These are phyloP conservation scores for Amylostereum areolatum DNA, from an alignment of 1,284 basidiomycete species.

Conservation along the genomic window DNA sequence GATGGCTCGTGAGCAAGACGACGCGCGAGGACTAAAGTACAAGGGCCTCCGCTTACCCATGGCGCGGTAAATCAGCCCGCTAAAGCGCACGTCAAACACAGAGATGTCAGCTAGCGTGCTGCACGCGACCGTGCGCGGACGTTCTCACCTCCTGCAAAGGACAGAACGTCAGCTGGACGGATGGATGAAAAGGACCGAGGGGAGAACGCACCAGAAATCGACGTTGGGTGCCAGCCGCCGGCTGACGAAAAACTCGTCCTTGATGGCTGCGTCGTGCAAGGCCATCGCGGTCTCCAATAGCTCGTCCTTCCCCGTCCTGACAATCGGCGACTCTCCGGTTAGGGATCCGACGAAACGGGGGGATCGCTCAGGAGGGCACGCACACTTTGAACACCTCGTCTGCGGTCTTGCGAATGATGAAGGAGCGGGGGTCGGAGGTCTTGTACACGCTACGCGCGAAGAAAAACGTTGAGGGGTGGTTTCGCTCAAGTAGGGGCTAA, in stretches of 20 bases:
- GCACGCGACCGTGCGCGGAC: not conserved
- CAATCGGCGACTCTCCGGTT: conserved; percentile 2
- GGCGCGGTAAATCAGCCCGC: conserved; percentile 80
- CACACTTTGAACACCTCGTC: conserved; percentile 85
- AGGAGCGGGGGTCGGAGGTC: conserved; percentile 82
- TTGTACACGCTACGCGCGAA: conserved; percentile 57
- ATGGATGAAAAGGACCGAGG: conserved; percentile 4
- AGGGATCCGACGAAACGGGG: not conserved
- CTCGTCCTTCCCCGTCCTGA: conserved; percentile 74
- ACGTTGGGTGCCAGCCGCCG: conserved; percentile 77
- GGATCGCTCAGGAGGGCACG: conserved; percentile 13
- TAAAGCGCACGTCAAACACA: conserved; percentile 20
- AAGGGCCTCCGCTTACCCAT: conserved; percentile 54
- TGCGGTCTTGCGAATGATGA: conserved; percentile 82
- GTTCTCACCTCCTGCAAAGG: conserved; percentile 38
- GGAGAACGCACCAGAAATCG: conserved; percentile 65
- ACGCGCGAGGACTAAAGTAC: no score
- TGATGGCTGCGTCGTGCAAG: conserved; percentile 80
- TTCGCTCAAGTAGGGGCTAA: not conserved
- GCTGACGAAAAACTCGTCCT: conserved; percentile 80
- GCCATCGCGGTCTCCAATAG: conserved; percentile 84
- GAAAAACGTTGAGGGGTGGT: no score
- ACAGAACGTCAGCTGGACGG: conserved; percentile 7
- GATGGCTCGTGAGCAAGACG: no score
- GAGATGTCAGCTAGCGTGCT: not conserved